Base-by-base conservation (phyloP, 2,329 filamentous ascomycete genomes). In the Bipolaris bicolor region DNA sequence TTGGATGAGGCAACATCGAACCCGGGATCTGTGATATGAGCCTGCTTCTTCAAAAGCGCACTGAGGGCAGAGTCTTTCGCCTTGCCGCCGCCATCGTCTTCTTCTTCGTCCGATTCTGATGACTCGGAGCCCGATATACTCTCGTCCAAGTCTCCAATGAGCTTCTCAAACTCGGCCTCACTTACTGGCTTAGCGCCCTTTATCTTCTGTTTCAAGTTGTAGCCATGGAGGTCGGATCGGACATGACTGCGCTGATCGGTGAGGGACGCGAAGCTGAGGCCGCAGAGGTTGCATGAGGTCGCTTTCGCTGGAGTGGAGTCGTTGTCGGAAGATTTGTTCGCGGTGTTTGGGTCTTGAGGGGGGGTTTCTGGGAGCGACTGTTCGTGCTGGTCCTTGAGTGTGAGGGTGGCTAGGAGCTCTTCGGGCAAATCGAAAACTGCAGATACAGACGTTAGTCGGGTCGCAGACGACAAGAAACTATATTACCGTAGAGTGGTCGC, bases 161-260 rank as follows among this genome's bases (percentile, higher is more conserved):
- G 83, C 72, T 89, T 91, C 73, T 95, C 91, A 65, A 99, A 99
- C 33, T 97, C 92, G 7, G 73, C 76, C 71, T 99, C 95, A 1
- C 86, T 86, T 1, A 97, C 89, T 0, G 90, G 78, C 9, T 83
- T 84, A 56, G 83, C 82, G 0, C 91, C 91, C 45, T 91, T 87
- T 55, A 97, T 80, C 80, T 91, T 96, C 73, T 94, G 90, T 78
- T 97, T 98, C 60, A 98, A 79, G 74, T 99, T 99, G 79, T 97
- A 99, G 63, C 89, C 86, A 76, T 99, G 95, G 47, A 96, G 83
- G 71, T 99, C 95, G 9, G 94, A 97, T 68, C 91, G 90, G 56
- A 91, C 87, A 77, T 99, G 95, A 57, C 86, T 84, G 60, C 91
- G 86, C 73, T 98, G 94, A 60, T 98, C 94, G 59, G 87, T 83